Conservation (phyloP, 257 asterid genomes). For the Mitragyna speciosa region DNA sequence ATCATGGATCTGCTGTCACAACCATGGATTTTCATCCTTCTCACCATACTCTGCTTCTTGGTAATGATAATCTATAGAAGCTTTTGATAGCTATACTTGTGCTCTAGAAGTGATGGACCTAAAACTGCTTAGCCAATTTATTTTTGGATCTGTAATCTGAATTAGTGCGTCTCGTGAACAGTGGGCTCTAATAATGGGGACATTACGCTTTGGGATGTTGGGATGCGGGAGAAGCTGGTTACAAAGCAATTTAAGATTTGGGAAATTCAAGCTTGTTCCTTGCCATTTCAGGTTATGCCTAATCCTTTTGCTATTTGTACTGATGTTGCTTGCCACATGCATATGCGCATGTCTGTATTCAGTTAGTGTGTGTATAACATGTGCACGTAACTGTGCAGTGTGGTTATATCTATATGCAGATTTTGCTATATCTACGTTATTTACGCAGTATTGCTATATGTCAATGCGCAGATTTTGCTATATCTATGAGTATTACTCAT, state of each 20-base stretch:
- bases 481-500: not conserved
- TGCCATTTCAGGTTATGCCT: slow-evolving; percentile 68
- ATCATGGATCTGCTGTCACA: slow-evolving; percentile 81
- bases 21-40: slow-evolving; percentile 97
- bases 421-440: not conserved
- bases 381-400: not conserved
- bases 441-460: no score
- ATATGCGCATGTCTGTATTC: not conserved
- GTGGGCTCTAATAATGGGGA: slow-evolving; percentile 94
- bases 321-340: not conserved
- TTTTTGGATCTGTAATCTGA: slow-evolving; percentile 12
- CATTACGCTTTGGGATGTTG: slow-evolving; percentile 87
- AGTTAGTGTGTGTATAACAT: no score
- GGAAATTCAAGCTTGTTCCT: slow-evolving; percentile 72
- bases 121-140: not conserved
- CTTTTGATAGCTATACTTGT: not conserved
- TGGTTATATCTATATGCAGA: not conserved
- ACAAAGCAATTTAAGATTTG: slow-evolving; percentile 84
- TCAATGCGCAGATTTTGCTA: not conserved
- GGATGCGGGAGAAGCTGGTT: slow-evolving; percentile 72
- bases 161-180: slow-evolving; percentile 30
- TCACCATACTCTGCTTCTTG: slow-evolving; percentile 78
- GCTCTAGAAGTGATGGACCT: not conserved
- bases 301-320: slow-evolving; percentile 1
- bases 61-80: slow-evolving; percentile 38